A percentile compares a stretch with the other conserved stretches of the same genome.
Conservation (phyloP, 2,329 filamentous ascomycete genomes). For the Beauveria pseudobassiana region DNA sequence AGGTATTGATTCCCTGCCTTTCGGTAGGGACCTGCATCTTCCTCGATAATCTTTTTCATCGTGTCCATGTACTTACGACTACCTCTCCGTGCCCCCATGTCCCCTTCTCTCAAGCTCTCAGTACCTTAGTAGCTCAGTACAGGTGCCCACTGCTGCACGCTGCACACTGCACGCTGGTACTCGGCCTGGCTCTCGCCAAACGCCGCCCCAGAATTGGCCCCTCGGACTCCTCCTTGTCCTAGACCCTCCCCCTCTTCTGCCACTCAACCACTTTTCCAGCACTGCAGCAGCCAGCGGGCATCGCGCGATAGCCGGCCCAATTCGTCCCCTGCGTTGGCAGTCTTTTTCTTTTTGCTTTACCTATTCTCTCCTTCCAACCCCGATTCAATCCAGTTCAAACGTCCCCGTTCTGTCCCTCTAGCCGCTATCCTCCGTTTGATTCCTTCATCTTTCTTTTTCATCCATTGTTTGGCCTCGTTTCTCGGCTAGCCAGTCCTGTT, state of each 20-base stretch:
- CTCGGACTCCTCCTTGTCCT: no score
- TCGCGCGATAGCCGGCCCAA: constrained; percentile 6
- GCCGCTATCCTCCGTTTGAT: background rate
- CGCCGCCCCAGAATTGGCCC: background rate
- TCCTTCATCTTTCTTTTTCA: background rate
- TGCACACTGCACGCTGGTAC: background rate
- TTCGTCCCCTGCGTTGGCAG: background rate
- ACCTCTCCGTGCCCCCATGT: no score
- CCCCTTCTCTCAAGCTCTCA: background rate
- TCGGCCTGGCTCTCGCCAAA: constrained; percentile 3
- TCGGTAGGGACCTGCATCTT: no score
- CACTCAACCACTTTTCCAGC: background rate
- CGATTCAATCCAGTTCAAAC: background rate
- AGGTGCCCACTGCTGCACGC: background rate
- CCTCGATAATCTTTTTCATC: no score
- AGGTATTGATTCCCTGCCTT: background rate
- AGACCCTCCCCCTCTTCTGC: background rate
- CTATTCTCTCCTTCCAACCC: background rate
- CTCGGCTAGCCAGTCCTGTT: background rate
- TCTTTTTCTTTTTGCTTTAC: background rate
- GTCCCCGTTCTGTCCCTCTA: background rate
- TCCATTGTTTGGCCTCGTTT: background rate
- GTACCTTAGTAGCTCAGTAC: background rate
- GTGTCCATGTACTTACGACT: no score
- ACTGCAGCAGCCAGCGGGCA: background rate